phyloP scores from a whole-genome alignment of 495 filamentous ascomycete species.

The Letharia columbiana region DNA sequence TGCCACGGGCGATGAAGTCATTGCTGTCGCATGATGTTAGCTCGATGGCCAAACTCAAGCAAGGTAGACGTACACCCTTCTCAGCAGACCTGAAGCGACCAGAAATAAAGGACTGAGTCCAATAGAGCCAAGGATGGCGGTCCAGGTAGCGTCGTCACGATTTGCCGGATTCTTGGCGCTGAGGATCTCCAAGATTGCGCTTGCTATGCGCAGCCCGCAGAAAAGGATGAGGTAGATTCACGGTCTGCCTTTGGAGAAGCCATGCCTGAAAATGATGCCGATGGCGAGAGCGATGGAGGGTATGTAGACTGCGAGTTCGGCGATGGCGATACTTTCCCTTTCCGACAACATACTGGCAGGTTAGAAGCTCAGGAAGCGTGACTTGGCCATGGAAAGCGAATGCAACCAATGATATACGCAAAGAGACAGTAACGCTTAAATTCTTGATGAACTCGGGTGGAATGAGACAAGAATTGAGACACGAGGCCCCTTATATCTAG shows the following conservation, averaged over 20 bases:
- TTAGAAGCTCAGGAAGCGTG: too few species aligned
- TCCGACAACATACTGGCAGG: constrained; percentile 1
- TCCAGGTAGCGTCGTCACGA: constrained; percentile 2
- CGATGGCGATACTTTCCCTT: constrained; percentile 20
- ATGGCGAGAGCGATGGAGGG: constrained; percentile 10
- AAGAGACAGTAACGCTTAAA: too few species aligned
- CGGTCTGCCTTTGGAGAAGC: constrained; percentile 11
- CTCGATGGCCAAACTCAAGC: not conserved
- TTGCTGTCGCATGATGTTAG: not conserved
- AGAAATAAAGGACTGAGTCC: constrained; percentile 18
- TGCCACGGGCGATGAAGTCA: not conserved
- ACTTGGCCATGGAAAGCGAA: too few species aligned
- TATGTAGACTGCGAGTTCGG: constrained; percentile 18
- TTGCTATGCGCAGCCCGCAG: constrained; percentile 13
- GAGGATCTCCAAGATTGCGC: constrained; percentile 9
- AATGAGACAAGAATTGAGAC: too few species aligned
- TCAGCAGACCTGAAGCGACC: constrained; percentile 14
- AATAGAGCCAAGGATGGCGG: constrained; percentile 15
- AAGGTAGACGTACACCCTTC: constrained; percentile 11
- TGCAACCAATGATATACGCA: too few species aligned
- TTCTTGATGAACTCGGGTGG: too few species aligned
- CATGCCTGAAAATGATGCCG: constrained; percentile 14
- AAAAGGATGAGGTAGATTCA: constrained; percentile 18
- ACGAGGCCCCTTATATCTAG: too few species aligned
- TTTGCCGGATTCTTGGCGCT: constrained; percentile 2